Percentiles rank a stretch among this genome's conserved stretches.
These are phyloP conservation scores for Penicillium oxalicum DNA, from an alignment of 2,329 filamentous ascomycete species.

Conservation along the genomic window DNA sequence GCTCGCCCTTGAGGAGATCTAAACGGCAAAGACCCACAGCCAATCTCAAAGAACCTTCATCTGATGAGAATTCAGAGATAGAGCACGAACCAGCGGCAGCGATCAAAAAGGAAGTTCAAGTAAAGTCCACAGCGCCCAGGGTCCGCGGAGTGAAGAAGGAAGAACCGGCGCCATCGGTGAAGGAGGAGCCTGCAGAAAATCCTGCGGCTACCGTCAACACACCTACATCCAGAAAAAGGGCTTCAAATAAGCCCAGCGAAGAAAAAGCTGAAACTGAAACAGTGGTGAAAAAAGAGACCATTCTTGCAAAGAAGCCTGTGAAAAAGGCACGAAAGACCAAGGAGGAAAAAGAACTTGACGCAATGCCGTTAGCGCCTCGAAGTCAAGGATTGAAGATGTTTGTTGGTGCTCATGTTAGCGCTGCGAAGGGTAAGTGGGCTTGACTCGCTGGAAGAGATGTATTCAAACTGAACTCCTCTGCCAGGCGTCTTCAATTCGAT, in stretches of 20 bases:
- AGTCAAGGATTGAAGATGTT: constrained; percentile 71
- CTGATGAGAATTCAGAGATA: constrained; percentile 12
- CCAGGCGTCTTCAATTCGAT: constrained; percentile 84
- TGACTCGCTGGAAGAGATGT: background rate
- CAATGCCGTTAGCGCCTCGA: constrained; percentile 60
- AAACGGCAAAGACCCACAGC: constrained; percentile 25
- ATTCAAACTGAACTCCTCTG: constrained; percentile 7
- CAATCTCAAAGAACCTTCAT: constrained; percentile 15
- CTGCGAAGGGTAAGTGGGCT: constrained; percentile 64
- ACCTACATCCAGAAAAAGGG: background rate
- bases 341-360: constrained; percentile 49
- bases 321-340: constrained; percentile 52
- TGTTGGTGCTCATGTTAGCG: constrained; percentile 88
- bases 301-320: constrained; percentile 49
- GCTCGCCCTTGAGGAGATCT: constrained; percentile 25
- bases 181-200: constrained; percentile 12
- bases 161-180: constrained; percentile 5
- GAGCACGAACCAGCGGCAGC: constrained; percentile 11
- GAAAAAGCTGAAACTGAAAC: constrained; percentile 15
- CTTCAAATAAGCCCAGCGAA: background rate
- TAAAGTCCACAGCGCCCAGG: constrained; percentile 2
- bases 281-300: background rate
- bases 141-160: constrained; percentile 11
- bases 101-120: constrained; percentile 5
- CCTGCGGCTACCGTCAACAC: background rate